Conservation (phyloP, 139 green algal species). For the Dunaliella primolecta region DNA sequence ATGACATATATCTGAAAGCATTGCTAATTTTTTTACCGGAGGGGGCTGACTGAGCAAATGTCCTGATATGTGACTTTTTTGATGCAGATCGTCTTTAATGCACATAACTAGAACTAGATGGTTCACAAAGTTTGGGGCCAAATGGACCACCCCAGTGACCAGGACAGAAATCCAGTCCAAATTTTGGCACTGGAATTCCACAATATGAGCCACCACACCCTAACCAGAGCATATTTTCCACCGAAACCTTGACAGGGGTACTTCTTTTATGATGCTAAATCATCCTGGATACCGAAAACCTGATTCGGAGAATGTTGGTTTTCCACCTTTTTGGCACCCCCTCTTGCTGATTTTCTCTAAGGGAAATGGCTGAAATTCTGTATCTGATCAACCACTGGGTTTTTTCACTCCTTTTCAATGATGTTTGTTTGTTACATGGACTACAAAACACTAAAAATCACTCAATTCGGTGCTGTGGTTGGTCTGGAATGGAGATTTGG, state of each 20-base stretch:
- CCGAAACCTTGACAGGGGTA: not conserved
- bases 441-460: not conserved
- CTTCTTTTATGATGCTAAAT: not conserved
- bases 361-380: not conserved
- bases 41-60: too few relatives aligned
- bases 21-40: too few relatives aligned
- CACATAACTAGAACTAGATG: not conserved
- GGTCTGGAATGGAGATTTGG: not conserved
- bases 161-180: not conserved
- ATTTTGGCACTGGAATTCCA: not conserved
- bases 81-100: not conserved
- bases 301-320: not conserved
- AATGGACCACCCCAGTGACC: not conserved
- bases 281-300: not conserved
- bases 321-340: not conserved
- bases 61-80: too few relatives aligned
- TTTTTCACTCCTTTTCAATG: not conserved
- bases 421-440: not conserved
- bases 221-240: not conserved
- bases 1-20: too few relatives aligned
- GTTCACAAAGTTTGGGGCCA: not conserved
- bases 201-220: not conserved
- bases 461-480: not conserved
- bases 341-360: not conserved
- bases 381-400: not conserved